These are phyloP conservation scores for Aureobasidium sp. DNA, from an alignment of 2,329 filamentous ascomycete genomes.

Conservation along the genomic window DNA sequence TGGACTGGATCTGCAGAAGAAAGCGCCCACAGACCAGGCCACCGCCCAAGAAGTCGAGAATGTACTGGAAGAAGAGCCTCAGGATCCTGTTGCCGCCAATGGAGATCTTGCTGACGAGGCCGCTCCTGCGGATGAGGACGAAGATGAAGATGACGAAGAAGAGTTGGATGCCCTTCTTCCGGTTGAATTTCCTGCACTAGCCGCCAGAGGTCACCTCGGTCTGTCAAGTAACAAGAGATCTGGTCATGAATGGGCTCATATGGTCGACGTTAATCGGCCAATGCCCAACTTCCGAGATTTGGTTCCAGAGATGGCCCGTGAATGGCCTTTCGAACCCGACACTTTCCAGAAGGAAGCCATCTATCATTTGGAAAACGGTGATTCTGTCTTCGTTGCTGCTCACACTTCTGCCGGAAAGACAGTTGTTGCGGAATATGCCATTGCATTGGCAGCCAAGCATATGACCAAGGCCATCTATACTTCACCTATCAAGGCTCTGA, in stretches of 20 bases:
- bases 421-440: conserved; percentile 95
- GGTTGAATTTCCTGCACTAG: conserved; percentile 84
- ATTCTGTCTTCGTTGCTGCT: conserved; percentile 95
- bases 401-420: conserved; percentile 98
- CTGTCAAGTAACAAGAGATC: conserved; percentile 63
- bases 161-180: conserved; percentile 82
- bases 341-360: conserved; percentile 98
- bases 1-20: conserved; percentile 65
- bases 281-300: conserved; percentile 91
- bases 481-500: conserved; percentile 94
- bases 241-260: conserved; percentile 90
- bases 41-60: conserved; percentile 61
- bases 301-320: conserved; percentile 89
- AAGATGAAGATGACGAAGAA: conserved; percentile 39
- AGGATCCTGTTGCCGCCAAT: conserved; percentile 23
- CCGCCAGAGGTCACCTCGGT: conserved; percentile 70
- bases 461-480: conserved; percentile 99
- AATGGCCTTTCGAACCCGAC: conserved; percentile 96
- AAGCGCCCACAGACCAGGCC: conserved; percentile 46
- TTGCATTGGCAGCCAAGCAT: conserved; percentile 90
- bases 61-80: conserved; percentile 42
- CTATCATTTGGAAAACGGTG: conserved; percentile 91
- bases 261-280: conserved; percentile 89
- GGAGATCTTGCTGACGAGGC: conserved; percentile 39
- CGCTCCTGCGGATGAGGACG: conserved; percentile 22